Conservation (phyloP, 1,284 basidiomycete genomes). For the Nidula niveotomentosa region DNA sequence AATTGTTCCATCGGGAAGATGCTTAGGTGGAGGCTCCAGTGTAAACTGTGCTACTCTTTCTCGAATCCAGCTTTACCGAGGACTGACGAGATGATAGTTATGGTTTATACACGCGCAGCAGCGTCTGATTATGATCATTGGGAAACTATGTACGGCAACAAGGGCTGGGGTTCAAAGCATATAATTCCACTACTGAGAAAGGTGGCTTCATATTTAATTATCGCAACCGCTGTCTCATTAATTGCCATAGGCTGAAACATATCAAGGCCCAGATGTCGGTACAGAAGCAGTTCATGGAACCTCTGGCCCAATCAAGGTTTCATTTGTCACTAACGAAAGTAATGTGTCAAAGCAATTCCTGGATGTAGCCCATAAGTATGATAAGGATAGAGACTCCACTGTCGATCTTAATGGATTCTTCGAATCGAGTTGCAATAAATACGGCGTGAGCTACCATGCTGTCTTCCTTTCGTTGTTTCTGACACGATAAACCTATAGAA, state of each 20-base stretch:
- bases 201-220: conserved; percentile 23
- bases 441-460: conserved; percentile 24
- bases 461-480: neutral
- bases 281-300: conserved; percentile 41
- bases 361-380: conserved; percentile 40
- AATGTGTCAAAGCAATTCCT: conserved; percentile 47
- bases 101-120: conserved; percentile 51
- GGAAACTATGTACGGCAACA: conserved; percentile 44
- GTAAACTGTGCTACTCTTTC: conserved; percentile 50
- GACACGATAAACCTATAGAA: too few relatives aligned
- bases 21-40: conserved; percentile 58
- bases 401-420: conserved; percentile 45
- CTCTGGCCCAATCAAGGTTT: conserved; percentile 53
- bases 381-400: conserved; percentile 35
- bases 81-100: conserved; percentile 29
- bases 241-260: conserved; percentile 49
- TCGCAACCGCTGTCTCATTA: neutral
- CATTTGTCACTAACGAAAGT: conserved; percentile 32
- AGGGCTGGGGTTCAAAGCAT: conserved; percentile 52
- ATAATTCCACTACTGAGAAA: conserved; percentile 53
- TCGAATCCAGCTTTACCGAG: neutral
- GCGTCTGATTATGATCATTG: conserved; percentile 62
- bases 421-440: conserved; percentile 28
- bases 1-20: conserved; percentile 42
- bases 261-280: conserved; percentile 28